Conservation (phyloP, 805 yeast genomes). For the Spathaspora passalidarum region DNA sequence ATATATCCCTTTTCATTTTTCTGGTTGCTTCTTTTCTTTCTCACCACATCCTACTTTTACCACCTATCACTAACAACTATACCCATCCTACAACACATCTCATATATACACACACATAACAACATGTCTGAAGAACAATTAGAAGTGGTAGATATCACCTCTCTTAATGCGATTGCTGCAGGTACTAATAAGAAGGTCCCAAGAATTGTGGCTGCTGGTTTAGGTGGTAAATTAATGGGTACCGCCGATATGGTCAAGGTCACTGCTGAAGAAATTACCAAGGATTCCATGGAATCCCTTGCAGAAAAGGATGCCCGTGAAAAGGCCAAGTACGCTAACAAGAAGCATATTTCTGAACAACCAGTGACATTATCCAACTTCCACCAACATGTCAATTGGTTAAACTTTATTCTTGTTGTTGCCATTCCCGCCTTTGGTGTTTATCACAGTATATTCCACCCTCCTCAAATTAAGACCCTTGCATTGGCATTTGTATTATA, state of each 20-base stretch:
- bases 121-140: constrained; percentile 13
- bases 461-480: constrained; percentile 52
- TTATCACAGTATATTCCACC: constrained; percentile 40
- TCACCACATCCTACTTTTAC: not conserved
- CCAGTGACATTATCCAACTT: constrained; percentile 76
- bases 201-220: constrained; percentile 74
- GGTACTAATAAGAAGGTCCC: constrained; percentile 70
- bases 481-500: constrained; percentile 54
- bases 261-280: constrained; percentile 60
- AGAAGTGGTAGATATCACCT: constrained; percentile 54
- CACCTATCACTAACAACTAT: not conserved
- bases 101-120: not conserved
- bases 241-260: constrained; percentile 68
- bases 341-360: constrained; percentile 67
- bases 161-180: constrained; percentile 77
- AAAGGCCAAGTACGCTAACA: constrained; percentile 36
- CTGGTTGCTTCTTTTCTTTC: not conserved
- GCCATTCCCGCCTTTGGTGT: constrained; percentile 58
- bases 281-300: constrained; percentile 45
- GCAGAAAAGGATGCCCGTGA: constrained; percentile 38
- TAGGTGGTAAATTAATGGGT: constrained; percentile 79
- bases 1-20: not conserved
- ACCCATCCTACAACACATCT: not conserved
- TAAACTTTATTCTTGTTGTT: constrained; percentile 64
- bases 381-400: constrained; percentile 76